These are phyloP conservation scores for Hamigera avellanea DNA, from an alignment of 495 filamentous ascomycete genomes.

Conservation along the genomic window DNA sequence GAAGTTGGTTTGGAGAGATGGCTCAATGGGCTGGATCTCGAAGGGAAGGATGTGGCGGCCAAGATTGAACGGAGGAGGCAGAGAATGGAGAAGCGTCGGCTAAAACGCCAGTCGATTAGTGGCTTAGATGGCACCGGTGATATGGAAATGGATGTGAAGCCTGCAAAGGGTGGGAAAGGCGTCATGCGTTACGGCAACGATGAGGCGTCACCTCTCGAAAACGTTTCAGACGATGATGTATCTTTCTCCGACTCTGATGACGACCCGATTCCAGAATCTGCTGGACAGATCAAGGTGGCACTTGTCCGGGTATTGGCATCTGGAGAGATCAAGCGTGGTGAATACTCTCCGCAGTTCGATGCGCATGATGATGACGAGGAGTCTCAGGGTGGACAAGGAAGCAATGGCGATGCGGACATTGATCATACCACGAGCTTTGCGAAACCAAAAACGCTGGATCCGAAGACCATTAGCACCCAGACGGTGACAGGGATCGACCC, in stretches of 20 bases:
- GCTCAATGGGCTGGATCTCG: slow-evolving; percentile 87
- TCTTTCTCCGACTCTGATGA: slow-evolving; percentile 71
- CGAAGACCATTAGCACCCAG: slow-evolving; percentile 94
- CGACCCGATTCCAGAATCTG: slow-evolving; percentile 84
- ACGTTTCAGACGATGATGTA: slow-evolving; percentile 55
- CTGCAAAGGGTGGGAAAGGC: slow-evolving; percentile 34
- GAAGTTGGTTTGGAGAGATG: slow-evolving; percentile 94
- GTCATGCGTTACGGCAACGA: slow-evolving; percentile 72
- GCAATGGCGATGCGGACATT: slow-evolving; percentile 50
- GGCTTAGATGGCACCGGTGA: slow-evolving; percentile 34
- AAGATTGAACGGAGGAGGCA: slow-evolving; percentile 78
- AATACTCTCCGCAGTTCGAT: slow-evolving; percentile 97
- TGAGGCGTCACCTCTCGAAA: slow-evolving; percentile 58
- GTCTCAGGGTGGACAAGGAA: slow-evolving; percentile 32
- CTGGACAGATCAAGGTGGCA: slow-evolving; percentile 96
- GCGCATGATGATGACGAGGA: slow-evolving; percentile 88
- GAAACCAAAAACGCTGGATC: slow-evolving; percentile 92
- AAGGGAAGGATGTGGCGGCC: slow-evolving; percentile 78
- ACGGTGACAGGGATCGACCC: slow-evolving; percentile 97
- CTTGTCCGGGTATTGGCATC: slow-evolving; percentile 92
- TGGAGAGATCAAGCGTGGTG: slow-evolving; percentile 91
- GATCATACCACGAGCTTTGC: slow-evolving; percentile 99
- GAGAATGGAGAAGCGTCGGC: slow-evolving; percentile 76
- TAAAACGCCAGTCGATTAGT: slow-evolving; percentile 44
- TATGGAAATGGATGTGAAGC: slow-evolving; percentile 38